Percentiles rank a stretch among this genome's conserved stretches.
These are phyloP conservation scores for Penicillium dipodomyicola DNA, from an alignment of 495 filamentous ascomycete genomes.

Conservation along the genomic window DNA sequence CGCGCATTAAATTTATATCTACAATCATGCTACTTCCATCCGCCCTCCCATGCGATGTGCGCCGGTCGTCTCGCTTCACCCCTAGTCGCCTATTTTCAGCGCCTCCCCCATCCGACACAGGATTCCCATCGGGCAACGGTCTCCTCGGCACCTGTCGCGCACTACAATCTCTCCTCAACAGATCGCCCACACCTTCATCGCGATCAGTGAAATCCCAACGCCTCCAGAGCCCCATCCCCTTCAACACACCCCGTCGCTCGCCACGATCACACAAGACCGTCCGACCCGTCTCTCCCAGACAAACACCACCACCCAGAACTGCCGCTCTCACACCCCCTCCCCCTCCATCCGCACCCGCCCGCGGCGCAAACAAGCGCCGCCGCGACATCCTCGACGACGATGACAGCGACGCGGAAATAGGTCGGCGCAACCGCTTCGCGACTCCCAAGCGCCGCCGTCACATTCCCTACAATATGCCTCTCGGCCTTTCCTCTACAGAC, in stretches of 20 bases:
- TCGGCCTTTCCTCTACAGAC: constrained; percentile 62
- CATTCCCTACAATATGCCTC: constrained; percentile 63
- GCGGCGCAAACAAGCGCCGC: constrained; percentile 62
- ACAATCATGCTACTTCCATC: constrained; percentile 67
- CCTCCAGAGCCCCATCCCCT: constrained; percentile 50
- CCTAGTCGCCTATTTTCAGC: constrained; percentile 64
- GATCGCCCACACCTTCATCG: constrained; percentile 39
- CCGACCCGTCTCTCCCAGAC: constrained; percentile 37
- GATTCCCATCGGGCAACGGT: constrained; percentile 52
- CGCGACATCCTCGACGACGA: constrained; percentile 53
- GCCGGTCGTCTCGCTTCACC: constrained; percentile 51
- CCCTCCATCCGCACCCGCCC: constrained; percentile 37
- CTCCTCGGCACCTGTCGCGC: constrained; percentile 68
- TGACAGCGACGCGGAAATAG: constrained; percentile 42
- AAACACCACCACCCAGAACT: constrained; percentile 28
- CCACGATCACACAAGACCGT: constrained; percentile 42
- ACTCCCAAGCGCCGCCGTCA: constrained; percentile 69
- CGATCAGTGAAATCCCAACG: constrained; percentile 41
- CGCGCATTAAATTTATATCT: constrained; percentile 5
- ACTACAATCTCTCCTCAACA: constrained; percentile 63
- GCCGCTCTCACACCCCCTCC: constrained; percentile 32
- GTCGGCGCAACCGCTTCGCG: constrained; percentile 45
- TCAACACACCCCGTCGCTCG: constrained; percentile 52
- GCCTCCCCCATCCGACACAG: constrained; percentile 56
- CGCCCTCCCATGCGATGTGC: constrained; percentile 66